These are phyloP conservation scores for Teunomyces funiuensis DNA, from an alignment of 805 yeast genomes.

Conservation along the genomic window DNA sequence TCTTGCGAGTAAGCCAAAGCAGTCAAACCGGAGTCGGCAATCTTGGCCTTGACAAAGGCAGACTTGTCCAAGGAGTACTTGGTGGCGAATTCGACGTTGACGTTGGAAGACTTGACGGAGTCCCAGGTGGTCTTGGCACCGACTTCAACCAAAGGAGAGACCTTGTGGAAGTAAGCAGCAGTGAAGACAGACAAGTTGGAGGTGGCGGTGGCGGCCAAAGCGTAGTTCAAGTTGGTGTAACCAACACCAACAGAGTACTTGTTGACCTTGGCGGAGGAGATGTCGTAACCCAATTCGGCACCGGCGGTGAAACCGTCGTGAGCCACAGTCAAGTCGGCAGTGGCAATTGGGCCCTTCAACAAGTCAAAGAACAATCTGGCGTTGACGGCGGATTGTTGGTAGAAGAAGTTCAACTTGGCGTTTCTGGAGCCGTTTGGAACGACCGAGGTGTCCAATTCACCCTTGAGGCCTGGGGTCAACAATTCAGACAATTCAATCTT, in stretches of 20 bases:
- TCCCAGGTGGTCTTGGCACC: constrained; percentile 98
- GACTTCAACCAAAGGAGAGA: constrained; percentile 86
- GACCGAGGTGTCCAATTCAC: constrained; percentile 84
- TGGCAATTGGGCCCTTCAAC: constrained; percentile 91
- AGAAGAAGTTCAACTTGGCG: constrained; percentile 87
- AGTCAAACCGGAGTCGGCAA: constrained; percentile 93
- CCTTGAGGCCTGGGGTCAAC: constrained; percentile 92
- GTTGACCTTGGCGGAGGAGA: constrained; percentile 87
- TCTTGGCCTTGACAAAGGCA: constrained; percentile 93
- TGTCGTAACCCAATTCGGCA: constrained; percentile 96
- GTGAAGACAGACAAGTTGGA: constrained; percentile 85
- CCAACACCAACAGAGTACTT: constrained; percentile 93
- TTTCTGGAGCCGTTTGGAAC: constrained; percentile 82
- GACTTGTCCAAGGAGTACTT: constrained; percentile 87
- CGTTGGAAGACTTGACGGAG: constrained; percentile 76
- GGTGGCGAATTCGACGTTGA: constrained; percentile 93
- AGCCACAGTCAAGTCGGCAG: constrained; percentile 92
- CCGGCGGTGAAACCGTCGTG: constrained; percentile 97
- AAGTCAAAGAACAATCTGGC: constrained; percentile 95
- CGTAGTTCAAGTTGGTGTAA: constrained; percentile 84
- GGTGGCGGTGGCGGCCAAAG: constrained; percentile 80
- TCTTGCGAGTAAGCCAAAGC: constrained; percentile 92
- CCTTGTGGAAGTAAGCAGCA: constrained; percentile 97
- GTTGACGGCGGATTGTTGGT: constrained; percentile 88
- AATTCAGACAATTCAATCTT: constrained; percentile 90